Evolutionary conservation across 2,329 filamentous ascomycete species (phyloP), one percentile per base, ranked within the genome.

Genomic region (Scortechinia acanthostroma): DNA sequence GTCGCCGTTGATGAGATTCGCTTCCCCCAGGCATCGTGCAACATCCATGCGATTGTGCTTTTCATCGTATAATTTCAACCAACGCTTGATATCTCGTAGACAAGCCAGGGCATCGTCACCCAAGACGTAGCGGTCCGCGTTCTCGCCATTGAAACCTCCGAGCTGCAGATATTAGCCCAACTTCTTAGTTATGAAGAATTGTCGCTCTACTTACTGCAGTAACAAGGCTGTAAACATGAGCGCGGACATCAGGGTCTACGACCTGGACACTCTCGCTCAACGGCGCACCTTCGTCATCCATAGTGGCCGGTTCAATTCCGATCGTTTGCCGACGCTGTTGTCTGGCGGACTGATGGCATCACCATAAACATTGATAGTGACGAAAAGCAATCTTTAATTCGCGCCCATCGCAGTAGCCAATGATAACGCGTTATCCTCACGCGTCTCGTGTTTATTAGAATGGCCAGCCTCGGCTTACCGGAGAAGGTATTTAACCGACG

Each of bases 1-100:
- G 63, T 98, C 93, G 43, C 88, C 88, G 58, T 85, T 85, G 46
- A 97, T 79, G n/a, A 98, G 65, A 58, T 96, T 96, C 40, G 90
- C 86, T 63, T 97, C 90, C 57, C 89, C 84, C 53, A 97, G 73
- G 61, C 90, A 96, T 65, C 93, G 78, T 49, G 91, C 91, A 48
- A 98, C 93, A 59, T 98, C 93, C 73, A 95, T 86, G 52, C 91
- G 85, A 60, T 95, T 94, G 51, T 85, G 81, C 61, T 94, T 94
- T 60, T 95, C 88, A 62, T 96, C 91, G 71, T 93, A 93, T 50
- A 95, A 80, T 54, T 89, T 90, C 53, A 98, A 76, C 93, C 93
- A 98, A 77, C 86, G 85, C 59, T 93, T 91, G 45, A 98, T 75
- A 65, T 98, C 93, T 50, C 91, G 90, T 47, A 98, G 73, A 57